These are phyloP conservation scores for Exophiala viscosa DNA, from an alignment of 2,329 filamentous ascomycete genomes.

Conservation along the genomic window DNA sequence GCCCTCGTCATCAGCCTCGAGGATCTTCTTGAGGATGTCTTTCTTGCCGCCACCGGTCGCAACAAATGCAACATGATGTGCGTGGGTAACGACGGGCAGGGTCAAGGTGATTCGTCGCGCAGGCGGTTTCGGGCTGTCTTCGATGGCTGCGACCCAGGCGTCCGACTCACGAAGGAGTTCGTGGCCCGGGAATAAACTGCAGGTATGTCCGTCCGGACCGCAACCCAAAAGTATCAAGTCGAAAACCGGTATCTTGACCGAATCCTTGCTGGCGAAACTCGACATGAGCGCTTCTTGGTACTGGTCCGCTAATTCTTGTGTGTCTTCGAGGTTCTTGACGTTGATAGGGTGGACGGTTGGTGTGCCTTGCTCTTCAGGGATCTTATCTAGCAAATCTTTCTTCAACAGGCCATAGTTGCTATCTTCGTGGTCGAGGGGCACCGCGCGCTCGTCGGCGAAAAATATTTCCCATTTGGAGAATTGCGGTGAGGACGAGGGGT, in stretches of 20 bases:
- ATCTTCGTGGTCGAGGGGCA: constrained; percentile 85
- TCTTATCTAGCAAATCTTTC: constrained; percentile 81
- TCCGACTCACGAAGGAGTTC: constrained; percentile 77
- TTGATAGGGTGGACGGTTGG: constrained; percentile 81
- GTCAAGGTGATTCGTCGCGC: constrained; percentile 87
- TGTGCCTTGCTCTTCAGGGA: constrained; percentile 62
- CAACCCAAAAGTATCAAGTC: constrained; percentile 90
- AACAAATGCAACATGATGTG: constrained; percentile 82
- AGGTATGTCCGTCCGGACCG: constrained; percentile 94
- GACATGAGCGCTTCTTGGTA: constrained; percentile 86
- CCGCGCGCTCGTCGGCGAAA: constrained; percentile 95
- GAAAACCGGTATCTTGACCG: constrained; percentile 90
- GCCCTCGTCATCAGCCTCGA: constrained; percentile 67
- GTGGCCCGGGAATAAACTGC: constrained; percentile 90
- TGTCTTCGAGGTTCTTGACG: constrained; percentile 61
- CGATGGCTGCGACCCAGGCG: constrained; percentile 89
- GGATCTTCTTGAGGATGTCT: constrained; percentile 87
- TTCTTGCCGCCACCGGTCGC: constrained; percentile 87
- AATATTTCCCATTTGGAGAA: constrained; percentile 96
- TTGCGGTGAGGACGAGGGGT: constrained; percentile 39
- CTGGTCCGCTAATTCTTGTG: constrained; percentile 86
- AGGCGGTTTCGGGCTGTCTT: constrained; percentile 92
- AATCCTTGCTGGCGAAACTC: constrained; percentile 86
- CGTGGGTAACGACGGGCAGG: constrained; percentile 83
- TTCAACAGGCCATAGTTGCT: constrained; percentile 92